phyloP scores from a whole-genome alignment of 208 protist species.

The Crithidia expoeki region DNA sequence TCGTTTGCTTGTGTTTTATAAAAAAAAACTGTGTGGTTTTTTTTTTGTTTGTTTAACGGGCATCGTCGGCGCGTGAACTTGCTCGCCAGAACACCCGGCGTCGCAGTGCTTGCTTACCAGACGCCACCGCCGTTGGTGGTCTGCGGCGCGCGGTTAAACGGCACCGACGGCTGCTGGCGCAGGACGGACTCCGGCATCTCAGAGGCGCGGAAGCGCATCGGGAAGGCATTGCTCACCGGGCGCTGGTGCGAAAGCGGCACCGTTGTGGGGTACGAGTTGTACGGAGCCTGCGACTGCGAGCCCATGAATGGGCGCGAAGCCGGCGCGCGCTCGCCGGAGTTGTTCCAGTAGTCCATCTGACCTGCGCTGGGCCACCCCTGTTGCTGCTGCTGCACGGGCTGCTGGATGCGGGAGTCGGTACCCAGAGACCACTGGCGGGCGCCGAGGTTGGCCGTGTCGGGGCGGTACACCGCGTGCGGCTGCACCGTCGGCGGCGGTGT shows the following conservation, averaged over 20 bases:
- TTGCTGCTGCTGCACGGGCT: constrained; percentile 27
- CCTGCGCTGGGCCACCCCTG: constrained; percentile 28
- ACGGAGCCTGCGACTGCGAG: constrained; percentile 47
- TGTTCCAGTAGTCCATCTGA: constrained; percentile 41
- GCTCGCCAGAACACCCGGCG: neutral
- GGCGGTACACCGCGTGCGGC: constrained; percentile 53
- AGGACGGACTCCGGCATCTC: constrained; percentile 30
- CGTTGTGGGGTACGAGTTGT: constrained; percentile 53
- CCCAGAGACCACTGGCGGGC: constrained; percentile 30
- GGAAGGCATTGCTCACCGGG: constrained; percentile 18
- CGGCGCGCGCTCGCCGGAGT: constrained; percentile 31
- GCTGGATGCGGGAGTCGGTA: constrained; percentile 33
- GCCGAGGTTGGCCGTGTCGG: constrained; percentile 42
- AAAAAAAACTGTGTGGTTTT: neutral
- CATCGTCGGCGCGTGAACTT: neutral
- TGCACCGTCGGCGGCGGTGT: constrained; percentile 26
- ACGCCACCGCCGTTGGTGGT: constrained; percentile 44
- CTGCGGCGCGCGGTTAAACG: constrained; percentile 41
- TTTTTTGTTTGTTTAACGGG: neutral
- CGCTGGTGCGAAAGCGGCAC: constrained; percentile 27
- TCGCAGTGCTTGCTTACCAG: constrained; percentile 35
- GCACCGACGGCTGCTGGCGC: constrained; percentile 22
- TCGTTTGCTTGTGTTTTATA: constrained; percentile 3
- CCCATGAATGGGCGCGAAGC: constrained; percentile 29
- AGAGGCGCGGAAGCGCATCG: constrained; percentile 25